Evolutionary conservation across 2,329 filamentous ascomycete species (phyloP).

Genomic region (Colletotrichum spaethianum): DNA sequence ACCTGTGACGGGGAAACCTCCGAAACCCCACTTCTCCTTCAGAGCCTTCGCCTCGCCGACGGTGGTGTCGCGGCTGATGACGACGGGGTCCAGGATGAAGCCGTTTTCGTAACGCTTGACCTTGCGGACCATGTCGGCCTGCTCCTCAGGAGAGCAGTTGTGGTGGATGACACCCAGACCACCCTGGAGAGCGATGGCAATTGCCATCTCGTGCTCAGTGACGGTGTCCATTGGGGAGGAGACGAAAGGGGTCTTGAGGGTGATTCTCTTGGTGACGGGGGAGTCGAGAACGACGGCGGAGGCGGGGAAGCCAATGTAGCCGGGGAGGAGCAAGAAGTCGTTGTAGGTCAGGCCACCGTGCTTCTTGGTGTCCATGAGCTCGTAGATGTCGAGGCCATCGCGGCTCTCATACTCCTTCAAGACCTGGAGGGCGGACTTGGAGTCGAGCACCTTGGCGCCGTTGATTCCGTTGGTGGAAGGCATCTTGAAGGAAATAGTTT

Average conservation of each 20-base stretch:
- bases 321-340: slow-evolving; percentile 96
- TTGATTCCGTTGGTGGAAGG: slow-evolving; percentile 69
- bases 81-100: slow-evolving; percentile 96
- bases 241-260: slow-evolving; percentile 95
- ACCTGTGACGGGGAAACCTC: slow-evolving; percentile 99
- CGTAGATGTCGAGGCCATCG: slow-evolving; percentile 90
- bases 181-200: slow-evolving; percentile 92
- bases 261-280: slow-evolving; percentile 94
- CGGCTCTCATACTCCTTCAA: slow-evolving; percentile 84
- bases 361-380: slow-evolving; percentile 90
- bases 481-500: slow-evolving; percentile 69
- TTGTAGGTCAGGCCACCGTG: slow-evolving; percentile 98
- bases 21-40: slow-evolving; percentile 99
- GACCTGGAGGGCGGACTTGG: slow-evolving; percentile 81
- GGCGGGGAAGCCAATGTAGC: slow-evolving; percentile 98
- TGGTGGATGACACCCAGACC: slow-evolving; percentile 97
- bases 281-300: slow-evolving; percentile 90
- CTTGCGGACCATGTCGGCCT: slow-evolving; percentile 99
- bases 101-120: slow-evolving; percentile 99
- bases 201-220: slow-evolving; percentile 99
- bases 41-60: slow-evolving; percentile 91
- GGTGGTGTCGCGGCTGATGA: slow-evolving; percentile 89
- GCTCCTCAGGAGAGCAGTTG: slow-evolving; percentile 97
- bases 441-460: slow-evolving; percentile 77
- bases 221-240: slow-evolving; percentile 99